A percentile compares a stretch with the other conserved stretches of the same genome.
These are phyloP conservation scores for Collybia mongolica DNA, from an alignment of 768 basidiomycete species.

Conservation along the genomic window DNA sequence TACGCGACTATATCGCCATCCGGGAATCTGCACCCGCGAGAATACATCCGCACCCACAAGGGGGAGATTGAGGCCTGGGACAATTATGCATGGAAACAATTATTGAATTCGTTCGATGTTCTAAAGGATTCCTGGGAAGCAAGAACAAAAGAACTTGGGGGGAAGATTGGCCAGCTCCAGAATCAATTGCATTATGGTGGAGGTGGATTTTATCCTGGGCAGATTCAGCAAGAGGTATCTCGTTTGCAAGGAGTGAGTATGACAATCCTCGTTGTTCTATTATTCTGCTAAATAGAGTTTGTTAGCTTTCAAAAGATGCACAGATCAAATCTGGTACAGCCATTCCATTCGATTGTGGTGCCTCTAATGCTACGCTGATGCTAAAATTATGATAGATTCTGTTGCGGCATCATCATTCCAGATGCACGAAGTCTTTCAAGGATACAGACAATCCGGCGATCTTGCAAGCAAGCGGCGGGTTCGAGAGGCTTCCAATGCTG, in stretches of 20 bases:
- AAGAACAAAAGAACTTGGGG: conserved; percentile 55
- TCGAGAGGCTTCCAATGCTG: conserved; percentile 76
- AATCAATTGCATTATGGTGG: conserved; percentile 43
- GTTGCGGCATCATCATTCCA: conserved; percentile 73
- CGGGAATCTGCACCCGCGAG: conserved; percentile 61
- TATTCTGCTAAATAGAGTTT: conserved; percentile 2
- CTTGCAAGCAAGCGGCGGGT: conserved; percentile 71
- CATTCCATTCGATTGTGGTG: background rate
- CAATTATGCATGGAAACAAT: conserved; percentile 67
- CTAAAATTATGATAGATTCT: conserved; percentile 41
- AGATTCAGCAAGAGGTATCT: conserved; percentile 53
- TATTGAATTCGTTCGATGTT: conserved; percentile 57
- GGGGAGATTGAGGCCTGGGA: conserved; percentile 73
- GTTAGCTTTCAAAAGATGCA: conserved; percentile 56
- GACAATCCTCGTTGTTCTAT: background rate
- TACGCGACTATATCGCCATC: conserved; percentile 27
- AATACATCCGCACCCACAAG: conserved; percentile 66
- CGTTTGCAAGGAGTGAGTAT: conserved; percentile 58
- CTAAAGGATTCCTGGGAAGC: conserved; percentile 66
- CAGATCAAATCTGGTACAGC: conserved; percentile 48
- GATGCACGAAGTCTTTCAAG: conserved; percentile 69
- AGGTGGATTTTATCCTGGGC: conserved; percentile 43
- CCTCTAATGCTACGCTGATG: background rate
- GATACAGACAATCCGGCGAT: conserved; percentile 76
- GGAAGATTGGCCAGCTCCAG: conserved; percentile 41